Evolutionary conservation across 1,284 basidiomycete species (phyloP), one percentile per base, ranked within the genome.

Genomic region (Puccinia coronata): DNA sequence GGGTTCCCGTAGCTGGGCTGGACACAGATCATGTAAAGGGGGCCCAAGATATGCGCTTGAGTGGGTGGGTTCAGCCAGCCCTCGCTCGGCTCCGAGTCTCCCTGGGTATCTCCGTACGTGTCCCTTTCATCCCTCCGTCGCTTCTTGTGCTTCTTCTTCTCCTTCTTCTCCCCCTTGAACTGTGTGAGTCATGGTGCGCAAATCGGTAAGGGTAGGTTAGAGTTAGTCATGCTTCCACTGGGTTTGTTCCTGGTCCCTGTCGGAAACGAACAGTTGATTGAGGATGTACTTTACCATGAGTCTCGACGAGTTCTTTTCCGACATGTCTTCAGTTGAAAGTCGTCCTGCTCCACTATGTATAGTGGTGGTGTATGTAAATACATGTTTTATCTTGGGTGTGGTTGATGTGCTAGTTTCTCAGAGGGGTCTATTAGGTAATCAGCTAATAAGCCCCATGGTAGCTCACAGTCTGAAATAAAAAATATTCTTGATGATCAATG

Each of bases 81-180:
- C 20, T 79, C 77, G 67, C 34, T 79, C 25, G 90, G 91, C 82
- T 80, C 5, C 8, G 82, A 49, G 36, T 82, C 0, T 0, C 36
- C 23, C 73, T 84, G 59, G 75, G 86, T 89, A 80, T 91, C 89
- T 83, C 91, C 90, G 72, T 63, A 65, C 49, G 70, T n/a, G 31
- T 73, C 39, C 31, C 82, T 72, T 36, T 73, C 90, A 89, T 88
- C 89, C 41, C 87, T 89, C 47, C 88, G 88, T 12, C 90, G 90
- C 83, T 90, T 88, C 85, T 91, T 93, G 67, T 92, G 89, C 25
- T 70, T 53, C 85, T 93, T 94, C 88, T 92, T 92, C 87, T 90
- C 92, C 12, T 88, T 86, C 86, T 93, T 93, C 70, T 95, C 93
- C 16, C 93, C 93, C 85, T 95, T 95, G 87, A 95, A 95, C 84